Evolutionary conservation across 129 eudicot species (phyloP), one percentile per base, ranked within the genome.

Genomic region (Cynara cardunculus): DNA sequence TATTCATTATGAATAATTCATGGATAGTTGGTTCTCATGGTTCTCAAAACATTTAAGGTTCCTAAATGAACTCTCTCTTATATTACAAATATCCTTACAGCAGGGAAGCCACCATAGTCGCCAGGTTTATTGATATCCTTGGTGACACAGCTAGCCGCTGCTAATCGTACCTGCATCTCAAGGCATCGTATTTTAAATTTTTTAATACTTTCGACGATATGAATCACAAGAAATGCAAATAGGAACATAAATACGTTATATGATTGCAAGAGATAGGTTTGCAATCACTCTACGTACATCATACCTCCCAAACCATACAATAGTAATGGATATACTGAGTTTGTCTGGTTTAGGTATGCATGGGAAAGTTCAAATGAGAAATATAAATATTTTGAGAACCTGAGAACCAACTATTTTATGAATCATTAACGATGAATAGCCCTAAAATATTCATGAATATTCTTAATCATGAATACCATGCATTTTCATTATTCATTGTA

Each of bases 81-180:
- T 1, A 67, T 25, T 13, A 67, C 5, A 73, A 78, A 73, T 46
- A 73, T 76, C 30, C 94, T 88, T 89, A 95, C 99, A 83, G 97
- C 97, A 13, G 98, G 98, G 80, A 95, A 95, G 76, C 99, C 99
- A 56, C 93, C 97, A 84, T 92, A 92, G 86, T 95, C 97, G 18
- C 97, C 99, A 2, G 97, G 91, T 84, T 83, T 89, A 71, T 16
- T 87, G 74, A 95, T 92, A 84, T 87, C 92, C 86, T 92, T 95
- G 30, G 99, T 92, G 71, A 90, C 97, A 69, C 91, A 90, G 84
- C 94, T 90, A 74, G 90, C 90, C 61, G 94, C 99, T 79, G 99
- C 99, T 81, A 95, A 80, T 34, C 94, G 87, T 56, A 95, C 99
- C 99, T 94, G 90, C 65, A 84, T 66, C 49, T 39, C 81, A 80